These are phyloP conservation scores for Aureobasidium lini DNA, from an alignment of 2,329 filamentous ascomycete species.

Conservation along the genomic window DNA sequence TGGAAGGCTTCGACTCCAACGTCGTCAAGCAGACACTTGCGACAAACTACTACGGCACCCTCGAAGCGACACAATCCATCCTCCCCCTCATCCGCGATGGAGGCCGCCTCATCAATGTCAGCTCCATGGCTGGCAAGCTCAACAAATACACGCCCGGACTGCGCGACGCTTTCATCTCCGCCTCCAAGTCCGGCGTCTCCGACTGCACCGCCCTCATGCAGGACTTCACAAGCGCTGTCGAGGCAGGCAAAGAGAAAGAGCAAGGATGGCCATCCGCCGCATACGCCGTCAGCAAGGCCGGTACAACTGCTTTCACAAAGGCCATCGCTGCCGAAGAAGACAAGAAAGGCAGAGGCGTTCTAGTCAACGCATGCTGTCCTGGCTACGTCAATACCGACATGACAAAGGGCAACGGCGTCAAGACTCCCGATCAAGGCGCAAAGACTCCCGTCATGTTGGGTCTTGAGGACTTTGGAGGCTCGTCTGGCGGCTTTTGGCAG, in stretches of 20 bases:
- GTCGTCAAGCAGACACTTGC: conserved; percentile 43
- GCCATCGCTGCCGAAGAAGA: conserved; percentile 26
- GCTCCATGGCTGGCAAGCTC: conserved; percentile 38
- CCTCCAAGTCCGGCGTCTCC: conserved; percentile 29
- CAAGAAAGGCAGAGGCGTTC: conserved; percentile 20
- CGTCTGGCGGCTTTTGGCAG: conserved; percentile 30
- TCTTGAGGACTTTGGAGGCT: conserved; percentile 26
- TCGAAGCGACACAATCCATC: conserved; percentile 38
- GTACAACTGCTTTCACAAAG: conserved; percentile 29
- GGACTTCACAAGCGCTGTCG: conserved; percentile 41
- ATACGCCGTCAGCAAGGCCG: conserved; percentile 39
- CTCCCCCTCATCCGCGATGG: conserved; percentile 39
- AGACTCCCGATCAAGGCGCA: conserved; percentile 29
- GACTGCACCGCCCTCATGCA: conserved; percentile 44
- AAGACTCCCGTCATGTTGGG: conserved; percentile 30
- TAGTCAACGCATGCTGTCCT: conserved; percentile 31
- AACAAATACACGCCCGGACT: conserved; percentile 40
- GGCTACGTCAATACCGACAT: conserved; percentile 33
- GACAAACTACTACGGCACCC: conserved; percentile 47
- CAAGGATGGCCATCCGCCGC: conserved; percentile 44
- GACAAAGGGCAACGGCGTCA: conserved; percentile 28
- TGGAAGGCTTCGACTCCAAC: conserved; percentile 40
- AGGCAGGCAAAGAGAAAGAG: conserved; percentile 38
- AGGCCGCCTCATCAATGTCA: conserved; percentile 45
- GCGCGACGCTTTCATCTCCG: conserved; percentile 35